Conservation (phyloP, 1,139 yeast genomes). For the Hyphopichia pseudoburtonii region DNA sequence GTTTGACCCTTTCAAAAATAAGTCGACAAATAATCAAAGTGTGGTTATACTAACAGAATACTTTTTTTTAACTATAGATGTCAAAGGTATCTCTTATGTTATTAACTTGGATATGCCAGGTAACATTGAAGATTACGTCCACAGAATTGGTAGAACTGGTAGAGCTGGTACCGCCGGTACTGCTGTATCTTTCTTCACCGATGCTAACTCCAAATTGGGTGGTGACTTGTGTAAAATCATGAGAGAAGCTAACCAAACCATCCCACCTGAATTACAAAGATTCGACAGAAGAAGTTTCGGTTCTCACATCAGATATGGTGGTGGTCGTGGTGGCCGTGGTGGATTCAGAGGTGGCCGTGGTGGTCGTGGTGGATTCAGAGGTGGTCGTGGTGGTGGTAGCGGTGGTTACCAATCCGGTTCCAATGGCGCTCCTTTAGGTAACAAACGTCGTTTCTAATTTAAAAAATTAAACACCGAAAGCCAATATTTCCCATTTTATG, state of each 20-base stretch:
- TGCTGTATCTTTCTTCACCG: constrained; percentile 92
- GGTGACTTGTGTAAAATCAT: constrained; percentile 86
- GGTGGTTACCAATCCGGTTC: constrained; percentile 26
- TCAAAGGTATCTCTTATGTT: constrained; percentile 92
- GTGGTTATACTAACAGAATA: constrained; percentile 31
- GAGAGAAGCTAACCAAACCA: constrained; percentile 91
- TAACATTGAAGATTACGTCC: constrained; percentile 96
- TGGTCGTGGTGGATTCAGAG: constrained; percentile 28
- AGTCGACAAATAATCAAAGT: no score
- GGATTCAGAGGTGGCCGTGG: constrained; percentile 31
- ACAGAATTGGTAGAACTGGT: constrained; percentile 96
- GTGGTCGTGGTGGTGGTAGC: constrained; percentile 25
- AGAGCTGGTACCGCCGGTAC: constrained; percentile 97
- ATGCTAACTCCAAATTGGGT: constrained; percentile 83
- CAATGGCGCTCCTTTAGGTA: constrained; percentile 29
- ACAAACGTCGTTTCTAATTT: constrained; percentile 28
- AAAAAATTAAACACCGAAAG: no score
- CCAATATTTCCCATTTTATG: no score
- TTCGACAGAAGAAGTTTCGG: constrained; percentile 56
- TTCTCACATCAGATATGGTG: constrained; percentile 57
- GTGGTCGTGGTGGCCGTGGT: constrained; percentile 57
- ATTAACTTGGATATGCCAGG: constrained; percentile 97
- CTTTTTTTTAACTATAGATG: constrained; percentile 56
- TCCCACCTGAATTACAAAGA: constrained; percentile 65
- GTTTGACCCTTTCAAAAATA: no score